Evolutionary conservation across 306 rosid genomes (phyloP).

Genomic region (Trifolium repens): DNA sequence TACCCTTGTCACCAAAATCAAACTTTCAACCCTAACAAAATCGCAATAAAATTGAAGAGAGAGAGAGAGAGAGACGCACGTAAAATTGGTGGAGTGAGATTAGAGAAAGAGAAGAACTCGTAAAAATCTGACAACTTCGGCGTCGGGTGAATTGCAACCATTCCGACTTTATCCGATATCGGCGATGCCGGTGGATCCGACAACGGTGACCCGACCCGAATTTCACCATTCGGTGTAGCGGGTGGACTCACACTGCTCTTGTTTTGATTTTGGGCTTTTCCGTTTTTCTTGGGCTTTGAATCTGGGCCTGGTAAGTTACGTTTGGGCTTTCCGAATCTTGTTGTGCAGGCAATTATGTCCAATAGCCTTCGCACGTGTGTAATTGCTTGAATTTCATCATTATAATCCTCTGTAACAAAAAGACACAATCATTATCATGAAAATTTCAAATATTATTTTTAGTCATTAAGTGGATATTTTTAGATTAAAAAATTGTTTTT

Average conservation of each 20-base stretch:
- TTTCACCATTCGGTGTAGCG: slow-evolving; percentile 52
- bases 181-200: slow-evolving; percentile 52
- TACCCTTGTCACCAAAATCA: slow-evolving; percentile 15
- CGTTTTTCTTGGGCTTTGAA: slow-evolving; percentile 65
- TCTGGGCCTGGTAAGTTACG: slow-evolving; percentile 57
- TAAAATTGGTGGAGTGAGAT: slow-evolving; percentile 73
- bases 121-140: slow-evolving; percentile 93
- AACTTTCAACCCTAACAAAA: neutral
- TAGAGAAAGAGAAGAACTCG: slow-evolving; percentile 84
- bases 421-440: neutral
- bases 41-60: neutral
- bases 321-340: slow-evolving; percentile 72
- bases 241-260: slow-evolving; percentile 52
- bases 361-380: slow-evolving; percentile 82
- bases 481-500: too few relatives aligned
- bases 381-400: slow-evolving; percentile 55
- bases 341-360: slow-evolving; percentile 83
- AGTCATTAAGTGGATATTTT: too few relatives aligned
- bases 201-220: slow-evolving; percentile 47
- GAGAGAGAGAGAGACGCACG: slow-evolving; percentile 53
- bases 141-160: slow-evolving; percentile 89
- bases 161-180: slow-evolving; percentile 75
- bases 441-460: neutral
- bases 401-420: slow-evolving; percentile 63
- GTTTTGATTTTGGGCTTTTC: slow-evolving; percentile 50